Base-by-base conservation (phyloP, 164 flowering plant genomes). In the Dillenia turbinata region DNA sequence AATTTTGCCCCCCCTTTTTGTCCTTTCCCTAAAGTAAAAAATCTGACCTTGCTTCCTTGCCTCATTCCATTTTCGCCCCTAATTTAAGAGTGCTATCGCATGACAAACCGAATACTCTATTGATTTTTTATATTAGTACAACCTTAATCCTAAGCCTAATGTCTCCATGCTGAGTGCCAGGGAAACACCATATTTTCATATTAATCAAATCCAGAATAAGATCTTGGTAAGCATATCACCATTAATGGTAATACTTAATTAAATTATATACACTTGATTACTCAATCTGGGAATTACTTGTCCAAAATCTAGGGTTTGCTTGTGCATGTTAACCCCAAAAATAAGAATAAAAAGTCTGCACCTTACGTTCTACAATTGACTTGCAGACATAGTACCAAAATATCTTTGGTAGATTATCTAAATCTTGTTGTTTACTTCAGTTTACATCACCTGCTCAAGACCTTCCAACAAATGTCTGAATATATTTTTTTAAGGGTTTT, bases 401-500 rank as follows among this genome's bases (percentile, higher is more conserved):
- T 61, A 47, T 47, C n/a, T 57, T 12, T 16, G 62, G 60, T 50
- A 33, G 69, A 61, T 58, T 49, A 60, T 49, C 66, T 66, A 59
- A 54, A 53, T 59, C 22, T 49, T 19, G 59, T 47, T 61, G 55
- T 44, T 49, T 60, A 65, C 60, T 72, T 26, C 33, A 2, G 33
- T 26, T 26, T 26, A 26, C 5, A 3, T 26, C 33, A 26, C 5
- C 33, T 26, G 33, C 33, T 26, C 33, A 26, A 26, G 33, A 26
- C 33, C 33, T 60, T 57, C 26, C 61, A 70, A 70, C 70, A 62
- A 70, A 73, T 75, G 49, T 70, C 33, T 73, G 77, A 70, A 76
- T 67, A 52, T 26, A 57, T 24, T 24, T 26, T 1, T 26, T 26
- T 26, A 1, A 26, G 17, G 63, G 19, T 8, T 48, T 47, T 49